Base-by-base conservation (phyloP, 2,329 filamentous ascomycete species). In the Fusarium penzigii region DNA sequence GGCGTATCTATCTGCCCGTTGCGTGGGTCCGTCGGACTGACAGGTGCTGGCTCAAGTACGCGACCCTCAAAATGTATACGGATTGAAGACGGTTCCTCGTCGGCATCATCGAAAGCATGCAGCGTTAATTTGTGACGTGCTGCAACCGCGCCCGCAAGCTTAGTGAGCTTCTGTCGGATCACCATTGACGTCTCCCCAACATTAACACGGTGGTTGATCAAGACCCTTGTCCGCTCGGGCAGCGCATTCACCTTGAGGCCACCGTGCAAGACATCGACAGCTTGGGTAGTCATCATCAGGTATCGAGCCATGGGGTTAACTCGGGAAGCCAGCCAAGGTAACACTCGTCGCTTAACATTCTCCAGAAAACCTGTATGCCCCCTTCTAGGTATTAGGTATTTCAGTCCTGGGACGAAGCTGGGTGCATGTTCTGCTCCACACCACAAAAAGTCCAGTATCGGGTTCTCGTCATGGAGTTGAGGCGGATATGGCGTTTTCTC, bases 171-270 rank as follows among this genome's bases (percentile, higher is more conserved):
- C 12, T 59, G 34, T 5, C 53, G 42, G 2, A 53, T 36, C 1
- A 29, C 41, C 0, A 46, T 48, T 4, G 53, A 32, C 4, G 44
- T 58, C 9, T 59, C 56, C 12, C 56, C 56, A 0, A 49, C 49
- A 2, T 36, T 44, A 9, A 39, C 39, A 0, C 75, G 81, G 70
- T 77, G 81, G 67, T 88, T 87, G 46, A 88, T 77, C 0, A 79
- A 75, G 0, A 81, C 71, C 0, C 72, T 71, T 0, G 78, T 80
- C n/a, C 74, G 73, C 62, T 88, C 86, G 0, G 86, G 86, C 13
- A 89, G 75, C 0, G 85, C 82, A 52, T 89, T 88, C 61, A 80
- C 77, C 69, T 88, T 88, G 39, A 81, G 73, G 1, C 85, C 85
- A 1, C 85, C 85, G 2, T 64, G 61, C 53, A 89, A 82, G 7